Base-by-base conservation (phyloP, 2,329 filamentous ascomycete species). In the Davidsoniella eucalypti region DNA sequence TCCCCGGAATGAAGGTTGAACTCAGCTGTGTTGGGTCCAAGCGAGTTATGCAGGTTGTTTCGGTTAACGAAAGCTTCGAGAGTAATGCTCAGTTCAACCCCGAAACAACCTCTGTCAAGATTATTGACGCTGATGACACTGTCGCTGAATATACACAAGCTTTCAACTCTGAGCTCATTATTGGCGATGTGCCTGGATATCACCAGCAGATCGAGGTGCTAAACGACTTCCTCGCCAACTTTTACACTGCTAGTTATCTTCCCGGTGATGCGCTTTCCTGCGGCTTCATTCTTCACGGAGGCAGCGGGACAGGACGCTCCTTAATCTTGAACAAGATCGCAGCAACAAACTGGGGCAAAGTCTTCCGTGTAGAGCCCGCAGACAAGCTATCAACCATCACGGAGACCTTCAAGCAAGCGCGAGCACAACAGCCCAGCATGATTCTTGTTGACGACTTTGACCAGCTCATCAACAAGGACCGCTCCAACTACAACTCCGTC, bases 221-320 rank as follows among this genome's bases (percentile, higher is more conserved):
- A 54, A 90, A 93, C 61, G 61, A 69, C 37, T 78, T 80, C 47
- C 69, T 94, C 21, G 60, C 63, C 21, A 68, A 69, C 52, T 82
- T 82, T 56, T 70, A 69, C 43, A 60, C 62, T 1, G 58, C 58
- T 1, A 63, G 62, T 37, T 57, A 58, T 52, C 46, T 59, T 41
- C 53, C 59, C 50, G 52, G 58, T 51, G 58, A 65, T 55, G 56
- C 59, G 26, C 63, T 59, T 56, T 66, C 73, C 1, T 71, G 74
- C 48, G 78, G 78, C 0, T 72, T 92, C 36, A 71, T 92, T 21
- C 69, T 95, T 4, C 81, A 93, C 61, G 90, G 90, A 12, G 80
- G 84, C 16, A 76, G 78, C 54, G 88, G 90, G 9, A 93, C 85
- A 0, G 90, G 90, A 21, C 95, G 95, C 66, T 82, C 78, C 0